Base-by-base conservation (phyloP, 805 yeast genomes). In the Candida cerambycidarum region DNA sequence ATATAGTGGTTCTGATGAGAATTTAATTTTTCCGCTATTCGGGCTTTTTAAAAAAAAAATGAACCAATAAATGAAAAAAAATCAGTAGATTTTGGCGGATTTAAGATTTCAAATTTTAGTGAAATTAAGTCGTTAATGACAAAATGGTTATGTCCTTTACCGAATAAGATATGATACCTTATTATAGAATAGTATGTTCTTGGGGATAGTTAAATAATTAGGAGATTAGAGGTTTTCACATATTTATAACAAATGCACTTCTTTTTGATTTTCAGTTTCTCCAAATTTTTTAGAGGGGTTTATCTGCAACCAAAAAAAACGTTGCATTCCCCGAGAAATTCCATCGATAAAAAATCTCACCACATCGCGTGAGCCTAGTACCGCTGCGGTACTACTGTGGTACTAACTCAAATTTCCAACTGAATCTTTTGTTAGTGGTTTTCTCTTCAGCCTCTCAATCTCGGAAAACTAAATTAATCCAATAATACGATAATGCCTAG, bases 11-110 rank as follows among this genome's bases (percentile, higher is more conserved):
- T 30, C 16, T 38, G 35, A 16, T 32, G 31, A 23, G 32, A 27
- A 6, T 32, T 24, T 32, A 40, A 40, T 25, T 40, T 32, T 40
- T 40, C 43, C 43, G 43, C 32, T 33, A 16, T 32, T 40, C 43
- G 43, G 43, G 29, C 25, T 32, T 25, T 33, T 19, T 34, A 13
- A 34, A 23, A 41, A 41, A n/a, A 33, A 33, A 41, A 41, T 34
- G 43, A 41, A 41, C 43, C 43, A 41, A 41, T 41, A 25, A 39
- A 24, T 15, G 19, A 39, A 39, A 39, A 23, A 18, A 36, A 35
- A 30, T 30, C 33, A 15, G 21, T 9, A 15, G 33, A 30, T 30
- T 30, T 32, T 18, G 18, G 17, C 35, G 14, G 35, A 5, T 32
- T 32, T 25, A 25, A 25, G 13, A 25, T 11, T 25, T 25, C 13